Base-by-base conservation (phyloP, 257 asterid genomes). In the Linderniella brevidens region DNA sequence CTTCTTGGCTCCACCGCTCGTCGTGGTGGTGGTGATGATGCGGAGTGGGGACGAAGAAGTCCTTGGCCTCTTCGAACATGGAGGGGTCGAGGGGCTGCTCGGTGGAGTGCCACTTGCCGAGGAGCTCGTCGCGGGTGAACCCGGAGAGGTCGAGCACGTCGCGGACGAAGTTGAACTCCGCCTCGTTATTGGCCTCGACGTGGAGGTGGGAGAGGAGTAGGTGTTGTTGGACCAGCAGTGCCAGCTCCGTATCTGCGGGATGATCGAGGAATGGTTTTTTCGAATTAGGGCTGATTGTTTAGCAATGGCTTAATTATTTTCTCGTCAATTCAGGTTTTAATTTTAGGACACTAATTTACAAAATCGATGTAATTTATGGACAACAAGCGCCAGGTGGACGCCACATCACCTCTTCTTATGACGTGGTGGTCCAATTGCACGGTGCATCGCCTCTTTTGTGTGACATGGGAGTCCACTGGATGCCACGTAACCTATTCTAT, bases 141-240 rank as follows among this genome's bases (percentile, higher is more conserved):
- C 95, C 93, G 0, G 95, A 78, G 8, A 72, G 64, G 35, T 80
- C 80, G 25, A 87, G 46, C 12, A 83, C 70, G 29, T 75, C 79
- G 48, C 53, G 76, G 18, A 80, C 90, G 49, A 66, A 80, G 41
- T 68, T 59, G 78, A 75, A 83, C 50, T 74, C 86, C 0, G 70
- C 51, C 54, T 62, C 53, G 19, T 71, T 56, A 60, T 68, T 70
- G 11, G 50, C 38, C 44, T 69, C 82, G n/a, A 64, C 68, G 5
- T 49, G 65, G 50, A 65, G 20, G 5, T 40, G 66, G 38, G 62
- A 46, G 8, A 62, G 62, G 20, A 68, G 57, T 0, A 49, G 35
- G 55, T 55, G 59, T 50, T 50, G 41, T 41, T 67, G 61, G 46
- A 48, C 48, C n/a, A 48, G 15, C 17, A 57, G 56, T 17, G 38